Evolutionary conservation across 1,284 basidiomycete genomes (phyloP), one percentile per base, ranked within the genome.

Genomic region (Apiotrichum gracile): DNA sequence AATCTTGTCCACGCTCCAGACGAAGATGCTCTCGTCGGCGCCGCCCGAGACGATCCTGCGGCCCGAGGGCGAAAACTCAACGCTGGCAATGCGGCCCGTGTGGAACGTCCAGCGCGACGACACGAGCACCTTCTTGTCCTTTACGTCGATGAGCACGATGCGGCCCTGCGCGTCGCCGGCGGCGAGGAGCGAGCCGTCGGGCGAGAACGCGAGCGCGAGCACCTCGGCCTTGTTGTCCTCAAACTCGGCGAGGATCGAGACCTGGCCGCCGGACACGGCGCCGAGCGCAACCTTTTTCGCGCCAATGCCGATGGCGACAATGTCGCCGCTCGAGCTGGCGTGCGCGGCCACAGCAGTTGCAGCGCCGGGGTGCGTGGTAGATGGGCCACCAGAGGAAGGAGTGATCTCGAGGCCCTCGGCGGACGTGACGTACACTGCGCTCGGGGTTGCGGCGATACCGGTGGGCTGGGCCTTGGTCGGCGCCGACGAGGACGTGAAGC

Each of bases 11-110:
- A 90, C 83, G 62, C 85, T 85, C 85, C 91, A 97, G 37, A 97
- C 77, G 69, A 91, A 96, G 9, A 96, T 83, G 65, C 91, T 84
- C 26, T 92, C 94, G 70, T 98, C 94, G 34, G 94, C 80, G 10
- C 90, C 90, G 16, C 86, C 91, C 9, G 90, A 91, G 3, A 85
- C 91, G 55, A 88, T 83, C 63, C 91, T 82, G 63, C 79, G 79
- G 4, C 84, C 84, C 64, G 88, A 84, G 2, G 82, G 70, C 3
- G 86, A 86, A 83, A 87, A 97, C 1, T 82, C 77, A 16, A 97
- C 80, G 17, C 87, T 83, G 62, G 86, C 82, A 55, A 97, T 82
- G 21, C 90, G 84, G 1, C 83, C 89, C 4, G 85, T 82, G 76
- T 98, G 94, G 79, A 87, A 86, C 5, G 88, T 84, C 94, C 94